Conservation (phyloP, 2,329 filamentous ascomycete genomes). For the Trichophyton schoenleinii region DNA sequence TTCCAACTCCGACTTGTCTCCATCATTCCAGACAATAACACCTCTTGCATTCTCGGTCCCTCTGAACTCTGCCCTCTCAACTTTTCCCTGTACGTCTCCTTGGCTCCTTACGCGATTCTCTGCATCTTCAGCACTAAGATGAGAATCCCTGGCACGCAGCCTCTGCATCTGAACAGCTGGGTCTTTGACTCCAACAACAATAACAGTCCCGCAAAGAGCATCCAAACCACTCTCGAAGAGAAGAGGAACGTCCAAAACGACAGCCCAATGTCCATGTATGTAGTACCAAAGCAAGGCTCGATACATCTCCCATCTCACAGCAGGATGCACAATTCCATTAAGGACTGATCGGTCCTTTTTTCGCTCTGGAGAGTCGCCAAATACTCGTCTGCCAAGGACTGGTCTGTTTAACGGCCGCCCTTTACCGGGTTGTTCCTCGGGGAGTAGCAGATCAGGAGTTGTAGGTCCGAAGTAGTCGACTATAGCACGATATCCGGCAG, state of each 20-base stretch:
- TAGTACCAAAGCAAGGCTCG: conserved; percentile 60
- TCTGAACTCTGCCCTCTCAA: conserved; percentile 56
- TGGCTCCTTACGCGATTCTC: conserved; percentile 77
- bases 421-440: conserved; percentile 30
- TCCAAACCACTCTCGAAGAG: conserved; percentile 85
- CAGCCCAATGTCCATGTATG: conserved; percentile 66
- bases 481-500: conserved; percentile 68
- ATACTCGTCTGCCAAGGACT: conserved; percentile 72
- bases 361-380: conserved; percentile 61
- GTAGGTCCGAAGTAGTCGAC: conserved; percentile 66
- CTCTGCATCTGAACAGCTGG: conserved; percentile 70
- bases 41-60: conserved; percentile 45
- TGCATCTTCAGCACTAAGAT: conserved; percentile 74
- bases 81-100: conserved; percentile 74
- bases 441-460: conserved; percentile 73
- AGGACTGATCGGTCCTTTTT: conserved; percentile 61
- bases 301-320: conserved; percentile 73
- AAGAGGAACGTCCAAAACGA: conserved; percentile 82
- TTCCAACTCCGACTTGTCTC: conserved; percentile 55
- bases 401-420: conserved; percentile 66
- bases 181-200: conserved; percentile 77
- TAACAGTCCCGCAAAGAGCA: conserved; percentile 65
- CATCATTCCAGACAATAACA: conserved; percentile 85
- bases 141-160: conserved; percentile 59
- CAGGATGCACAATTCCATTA: conserved; percentile 86